Evolutionary conservation across 108 stramenopile species (phyloP).

Genomic region (Epithemia pelagica): DNA sequence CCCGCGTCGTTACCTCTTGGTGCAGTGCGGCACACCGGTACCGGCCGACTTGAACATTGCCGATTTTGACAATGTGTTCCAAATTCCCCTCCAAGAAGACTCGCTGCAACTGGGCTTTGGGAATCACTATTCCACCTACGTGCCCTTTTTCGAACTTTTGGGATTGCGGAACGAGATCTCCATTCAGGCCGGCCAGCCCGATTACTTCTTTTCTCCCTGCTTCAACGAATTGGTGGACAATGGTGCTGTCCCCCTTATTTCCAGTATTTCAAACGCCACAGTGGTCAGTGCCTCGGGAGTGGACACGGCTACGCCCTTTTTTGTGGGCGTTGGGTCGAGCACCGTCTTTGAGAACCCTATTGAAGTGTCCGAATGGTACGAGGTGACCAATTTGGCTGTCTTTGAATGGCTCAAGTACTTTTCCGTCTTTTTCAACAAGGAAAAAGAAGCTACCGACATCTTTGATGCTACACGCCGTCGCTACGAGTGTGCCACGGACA

Average conservation of each 20-base stretch:
- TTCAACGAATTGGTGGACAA: conserved; percentile 4
- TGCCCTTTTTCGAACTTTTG: conserved; percentile 30
- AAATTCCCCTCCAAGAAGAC: conserved; percentile 25
- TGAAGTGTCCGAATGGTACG: conserved; percentile 5
- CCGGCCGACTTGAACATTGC: conserved; percentile 21
- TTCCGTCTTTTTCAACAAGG: conserved; percentile 37
- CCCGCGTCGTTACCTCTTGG: conserved; percentile 41
- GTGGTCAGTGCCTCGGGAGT: neutral
- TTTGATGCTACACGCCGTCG: conserved; percentile 16
- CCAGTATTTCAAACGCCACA: conserved; percentile 4
- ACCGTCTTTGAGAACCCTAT: neutral
- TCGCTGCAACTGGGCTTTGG: conserved; percentile 25
- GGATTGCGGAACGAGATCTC: conserved; percentile 27
- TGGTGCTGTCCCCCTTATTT: too few species aligned
- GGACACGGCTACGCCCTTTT: conserved; percentile 9
- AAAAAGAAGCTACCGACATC: conserved; percentile 20
- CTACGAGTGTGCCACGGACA: conserved; percentile 28
- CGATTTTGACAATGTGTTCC: conserved; percentile 11
- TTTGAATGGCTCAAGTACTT: conserved; percentile 45
- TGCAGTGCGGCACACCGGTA: conserved; percentile 56
- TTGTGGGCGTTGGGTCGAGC: neutral
- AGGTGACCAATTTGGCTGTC: conserved; percentile 25
- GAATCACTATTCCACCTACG: conserved; percentile 23
- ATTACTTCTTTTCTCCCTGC: too few species aligned
- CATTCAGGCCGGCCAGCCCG: conserved; percentile 9